Conservation (phyloP, 805 yeast genomes). For the Cyberlindnera xylosilytica region DNA sequence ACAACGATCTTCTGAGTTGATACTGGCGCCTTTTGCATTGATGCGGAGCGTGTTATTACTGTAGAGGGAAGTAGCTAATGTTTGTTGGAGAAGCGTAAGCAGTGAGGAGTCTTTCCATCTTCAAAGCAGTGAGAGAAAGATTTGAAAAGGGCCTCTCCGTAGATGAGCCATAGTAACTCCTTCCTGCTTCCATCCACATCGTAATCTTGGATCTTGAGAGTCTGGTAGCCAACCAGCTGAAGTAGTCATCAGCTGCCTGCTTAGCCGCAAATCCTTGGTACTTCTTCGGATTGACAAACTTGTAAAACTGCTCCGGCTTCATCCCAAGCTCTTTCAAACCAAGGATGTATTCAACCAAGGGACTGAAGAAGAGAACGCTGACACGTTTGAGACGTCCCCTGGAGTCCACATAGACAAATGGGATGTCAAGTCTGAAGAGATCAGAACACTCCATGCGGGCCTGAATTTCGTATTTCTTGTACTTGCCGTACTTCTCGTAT, state of each 20-base stretch:
- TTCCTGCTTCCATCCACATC: no score
- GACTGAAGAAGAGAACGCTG: background rate
- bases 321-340: background rate
- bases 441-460: background rate
- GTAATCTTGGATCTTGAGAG: background rate
- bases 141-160: background rate
- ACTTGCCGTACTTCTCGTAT: background rate
- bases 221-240: background rate
- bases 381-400: background rate
- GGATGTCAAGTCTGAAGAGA: background rate
- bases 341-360: background rate
- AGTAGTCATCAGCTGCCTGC: background rate
- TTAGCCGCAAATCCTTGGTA: background rate
- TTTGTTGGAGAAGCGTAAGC: background rate
- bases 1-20: no score
- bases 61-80: background rate
- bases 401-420: background rate
- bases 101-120: background rate
- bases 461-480: background rate
- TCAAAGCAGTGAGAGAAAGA: background rate
- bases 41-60: background rate
- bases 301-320: background rate
- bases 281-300: background rate
- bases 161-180: no score
- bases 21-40: no score